These are phyloP conservation scores for Magnolia kwangsiensis DNA, from an alignment of 164 flowering plant genomes.

Conservation along the genomic window DNA sequence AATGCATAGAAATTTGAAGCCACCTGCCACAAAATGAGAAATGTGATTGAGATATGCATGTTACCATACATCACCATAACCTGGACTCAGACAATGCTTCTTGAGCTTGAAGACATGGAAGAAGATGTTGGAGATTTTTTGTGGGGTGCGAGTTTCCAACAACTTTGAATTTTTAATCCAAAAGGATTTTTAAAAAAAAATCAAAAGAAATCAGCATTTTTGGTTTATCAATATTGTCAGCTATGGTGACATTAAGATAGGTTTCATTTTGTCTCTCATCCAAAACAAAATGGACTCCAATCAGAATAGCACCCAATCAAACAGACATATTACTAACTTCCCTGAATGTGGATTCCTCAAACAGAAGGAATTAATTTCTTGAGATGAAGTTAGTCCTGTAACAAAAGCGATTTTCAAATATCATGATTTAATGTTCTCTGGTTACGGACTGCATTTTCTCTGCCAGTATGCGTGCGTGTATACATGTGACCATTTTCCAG, in stretches of 20 bases:
- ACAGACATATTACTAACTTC: not conserved
- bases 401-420: not conserved
- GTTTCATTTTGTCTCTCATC: not conserved
- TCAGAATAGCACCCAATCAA: not conserved
- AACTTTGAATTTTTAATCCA: not conserved
- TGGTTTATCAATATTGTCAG: not conserved
- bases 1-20: conserved; percentile 9
- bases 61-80: not conserved
- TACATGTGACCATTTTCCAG: not conserved
- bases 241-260: not conserved
- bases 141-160: no score
- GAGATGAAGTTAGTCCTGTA: no score
- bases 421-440: not conserved
- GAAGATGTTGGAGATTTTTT: not conserved
- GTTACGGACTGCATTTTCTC: not conserved
- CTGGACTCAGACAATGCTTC: not conserved
- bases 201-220: not conserved
- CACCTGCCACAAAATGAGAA: conserved; percentile 14
- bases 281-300: not conserved
- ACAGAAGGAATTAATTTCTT: not conserved
- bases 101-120: not conserved
- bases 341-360: not conserved
- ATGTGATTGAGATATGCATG: not conserved
- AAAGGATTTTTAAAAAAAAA: no score
- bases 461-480: not conserved